Percentiles rank a stretch among this genome's conserved stretches.
phyloP scores from a whole-genome alignment of 176 grass and related monocot species.

The Areca catechu region DNA sequence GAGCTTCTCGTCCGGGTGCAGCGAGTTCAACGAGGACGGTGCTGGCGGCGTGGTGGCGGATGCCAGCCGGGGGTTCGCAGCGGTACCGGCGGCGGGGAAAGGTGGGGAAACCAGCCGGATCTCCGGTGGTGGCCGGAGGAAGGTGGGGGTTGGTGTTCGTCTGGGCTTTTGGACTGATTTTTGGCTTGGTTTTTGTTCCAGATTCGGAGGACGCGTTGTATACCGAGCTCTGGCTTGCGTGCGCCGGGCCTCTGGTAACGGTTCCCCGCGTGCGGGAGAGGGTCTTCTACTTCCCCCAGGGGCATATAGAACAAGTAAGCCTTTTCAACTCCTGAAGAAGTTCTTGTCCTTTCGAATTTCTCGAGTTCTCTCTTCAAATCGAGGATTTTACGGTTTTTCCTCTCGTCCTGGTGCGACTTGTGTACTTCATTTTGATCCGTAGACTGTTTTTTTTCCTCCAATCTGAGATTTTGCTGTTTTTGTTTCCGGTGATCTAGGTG shows the following conservation, averaged over 20 bases:
- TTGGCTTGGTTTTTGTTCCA: slow-evolving; percentile 1
- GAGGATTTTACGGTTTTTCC: too few species aligned
- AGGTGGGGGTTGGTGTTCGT: background rate
- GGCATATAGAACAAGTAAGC: slow-evolving; percentile 87
- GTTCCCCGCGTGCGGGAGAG: slow-evolving; percentile 56
- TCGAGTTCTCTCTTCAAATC: background rate
- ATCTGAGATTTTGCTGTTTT: background rate
- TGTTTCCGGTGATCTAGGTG: slow-evolving; percentile 36
- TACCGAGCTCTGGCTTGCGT: slow-evolving; percentile 79
- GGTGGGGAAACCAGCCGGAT: slow-evolving; percentile 1
- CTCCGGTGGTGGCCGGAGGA: background rate
- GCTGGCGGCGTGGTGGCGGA: slow-evolving; percentile 5
- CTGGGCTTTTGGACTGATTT: slow-evolving; percentile 1
- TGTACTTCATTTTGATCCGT: too few species aligned
- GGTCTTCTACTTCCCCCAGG: slow-evolving; percentile 95
- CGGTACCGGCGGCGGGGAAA: background rate
- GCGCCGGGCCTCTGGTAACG: slow-evolving; percentile 85
- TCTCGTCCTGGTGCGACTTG: too few species aligned
- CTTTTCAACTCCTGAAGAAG: background rate
- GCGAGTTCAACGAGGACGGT: slow-evolving; percentile 10
- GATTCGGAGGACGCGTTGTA: slow-evolving; percentile 43
- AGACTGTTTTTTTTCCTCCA: background rate
- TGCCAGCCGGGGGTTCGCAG: background rate
- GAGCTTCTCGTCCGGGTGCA: slow-evolving; percentile 19
- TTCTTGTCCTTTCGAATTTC: background rate